Percentiles rank a stretch among this genome's conserved stretches.
These are phyloP conservation scores for Malus hybrid DNA, from an alignment of 331 rosid genomes.

Conservation along the genomic window DNA sequence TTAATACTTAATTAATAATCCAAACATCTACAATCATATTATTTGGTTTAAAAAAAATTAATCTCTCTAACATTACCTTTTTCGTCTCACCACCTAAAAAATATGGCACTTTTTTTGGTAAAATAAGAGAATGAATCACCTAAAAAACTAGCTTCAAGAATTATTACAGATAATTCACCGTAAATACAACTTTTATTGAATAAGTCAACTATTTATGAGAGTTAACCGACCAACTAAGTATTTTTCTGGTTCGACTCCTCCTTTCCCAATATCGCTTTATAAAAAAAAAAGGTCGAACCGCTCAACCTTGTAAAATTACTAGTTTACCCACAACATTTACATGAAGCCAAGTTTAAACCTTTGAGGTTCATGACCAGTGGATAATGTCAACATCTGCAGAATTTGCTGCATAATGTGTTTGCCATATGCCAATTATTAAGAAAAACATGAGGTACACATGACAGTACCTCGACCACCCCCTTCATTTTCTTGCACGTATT, in stretches of 20 bases:
- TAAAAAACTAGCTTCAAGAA: too few species aligned
- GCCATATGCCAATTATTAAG: constrained; percentile 16
- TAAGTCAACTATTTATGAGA: not conserved
- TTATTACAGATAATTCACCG: too few species aligned
- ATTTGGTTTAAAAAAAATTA: too few species aligned
- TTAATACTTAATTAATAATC: too few species aligned
- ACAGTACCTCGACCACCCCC: too few species aligned
- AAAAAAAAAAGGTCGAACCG: not conserved
- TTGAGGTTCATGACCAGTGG: not conserved
- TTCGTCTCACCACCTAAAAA: too few species aligned
- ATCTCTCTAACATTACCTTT: too few species aligned
- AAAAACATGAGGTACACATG: not conserved
- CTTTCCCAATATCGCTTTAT: not conserved
- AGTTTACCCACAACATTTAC: not conserved
- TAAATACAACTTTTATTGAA: not conserved
- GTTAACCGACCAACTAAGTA: not conserved
- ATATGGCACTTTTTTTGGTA: too few species aligned
- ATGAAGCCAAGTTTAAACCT: constrained; percentile 2
- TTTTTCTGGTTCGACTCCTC: not conserved
- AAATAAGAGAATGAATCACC: too few species aligned
- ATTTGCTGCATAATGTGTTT: not conserved
- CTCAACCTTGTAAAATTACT: not conserved
- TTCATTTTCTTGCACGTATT: not conserved
- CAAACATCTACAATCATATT: fast-evolving
- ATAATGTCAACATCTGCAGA: not conserved